Evolutionary conservation across 257 asterid species (phyloP), one percentile per base, ranked within the genome.

Genomic region (Agastache rugosa): DNA sequence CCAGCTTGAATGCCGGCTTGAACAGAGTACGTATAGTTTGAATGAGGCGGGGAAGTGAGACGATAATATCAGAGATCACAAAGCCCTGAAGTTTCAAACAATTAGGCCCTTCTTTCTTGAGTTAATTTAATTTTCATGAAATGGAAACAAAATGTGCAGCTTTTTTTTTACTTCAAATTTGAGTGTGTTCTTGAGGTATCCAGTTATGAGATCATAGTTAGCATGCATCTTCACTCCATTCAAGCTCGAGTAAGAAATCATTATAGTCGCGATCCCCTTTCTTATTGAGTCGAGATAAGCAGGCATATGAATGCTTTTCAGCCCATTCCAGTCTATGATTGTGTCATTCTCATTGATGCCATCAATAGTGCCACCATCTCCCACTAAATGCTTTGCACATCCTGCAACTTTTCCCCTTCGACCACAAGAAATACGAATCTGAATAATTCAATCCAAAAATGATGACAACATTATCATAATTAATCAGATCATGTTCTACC

Each of bases 11-110:
- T 78, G 31, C 86, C 81, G 20, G 77, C 83, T 77, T 80, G 81
- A 67, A 90, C 83, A n/a, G 89, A 87, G 72, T 84, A 87, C 1
- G 93, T 85, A 72, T 87, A 91, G 75, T 89, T 91, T 8, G 87
- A 84, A 74, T 66, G 87, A 53, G 86, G 61, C 0, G 93, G 89
- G 2, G 80, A 50, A 1, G 93, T 91, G 19, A 91, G 83, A 60
- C 79, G 80, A 68, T 91, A 96, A 86, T 86, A 81, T 89, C 92
- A 35, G 97, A 91, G 39, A 91, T 86, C 48, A 87, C 93, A 69
- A 91, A 91, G 7, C 96, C 96, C 97, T 91, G 87, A 74, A 76
- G 41, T 20, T 11, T 7, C 11, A 37, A 22, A 67, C 7, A 1
- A 35, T 75, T 66, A 59, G 59, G 68, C 41, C 60, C 34, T 1